Evolutionary conservation across 148 eudicot species (phyloP), one percentile per base, ranked within the genome.

Genomic region (Spergularia bocconei): DNA sequence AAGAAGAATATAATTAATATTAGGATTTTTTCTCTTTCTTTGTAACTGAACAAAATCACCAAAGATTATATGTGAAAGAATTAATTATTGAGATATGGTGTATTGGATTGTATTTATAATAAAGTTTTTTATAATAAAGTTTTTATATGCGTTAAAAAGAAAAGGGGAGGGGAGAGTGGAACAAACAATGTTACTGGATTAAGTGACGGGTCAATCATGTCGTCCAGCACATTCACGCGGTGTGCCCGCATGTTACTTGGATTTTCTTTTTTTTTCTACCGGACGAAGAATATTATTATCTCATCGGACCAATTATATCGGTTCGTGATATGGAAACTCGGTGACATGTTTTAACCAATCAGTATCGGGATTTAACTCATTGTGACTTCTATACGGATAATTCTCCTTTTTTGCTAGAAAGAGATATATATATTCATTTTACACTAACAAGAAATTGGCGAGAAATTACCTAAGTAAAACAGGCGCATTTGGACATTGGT

Each of bases 161-260:
- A 8, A n/a, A n/a, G 4, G 1, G 19, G n/a, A 39, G 6, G 44
- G 17, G n/a, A 17, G 17, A 56, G 20, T 56, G 9, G 61, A n/a
- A 19, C 61, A n/a, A 57, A 17, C 36, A 29, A 29, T 29, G 25
- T 57, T 19, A 17, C n/a, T 9, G 3, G 20, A 20, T 20, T 57
- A 7, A 57, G 61, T 13, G 17, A 63, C 48, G 47, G 67, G 67
- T 63, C 67, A 63, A 63, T 63, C 20, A 65, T 65, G 48, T 39
- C n/a, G 17, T 52, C 38, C 72, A 69, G 72, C 72, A 52, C 72
- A 69, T 69, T 53, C 0, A 69, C 72, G 72, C 72, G 72, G 20
- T 53, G 21, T 69, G 14, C 16, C 16, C 48, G 41, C 60, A 69
- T 53, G 72, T 52, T 69, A 52, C 44, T 69, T 69, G 59, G 19